A percentile compares a stretch with the other conserved stretches of the same genome.
Evolutionary conservation across 148 eudicot genomes (phyloP).

Genomic region (Suaeda aralocaspica): DNA sequence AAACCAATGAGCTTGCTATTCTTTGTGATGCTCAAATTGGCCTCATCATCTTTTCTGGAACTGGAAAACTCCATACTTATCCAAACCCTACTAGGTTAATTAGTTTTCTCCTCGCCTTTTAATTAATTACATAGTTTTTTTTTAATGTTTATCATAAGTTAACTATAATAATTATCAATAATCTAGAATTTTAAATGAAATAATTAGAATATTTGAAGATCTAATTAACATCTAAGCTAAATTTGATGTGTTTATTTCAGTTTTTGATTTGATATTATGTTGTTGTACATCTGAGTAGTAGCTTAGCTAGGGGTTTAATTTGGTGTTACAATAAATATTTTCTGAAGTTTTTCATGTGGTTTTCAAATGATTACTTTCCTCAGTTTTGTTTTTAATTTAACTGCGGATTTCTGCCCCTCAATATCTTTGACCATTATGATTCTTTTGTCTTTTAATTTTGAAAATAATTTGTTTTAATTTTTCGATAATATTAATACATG

Average conservation of each 20-base stretch:
- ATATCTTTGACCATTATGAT: conserved; percentile 23
- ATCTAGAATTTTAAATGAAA: no score
- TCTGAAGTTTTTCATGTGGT: conserved; percentile 27
- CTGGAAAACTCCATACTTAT: conserved; percentile 64
- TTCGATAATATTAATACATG: not conserved
- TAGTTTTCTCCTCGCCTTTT: not conserved
- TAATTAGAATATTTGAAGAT: no score
- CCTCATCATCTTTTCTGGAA: conserved; percentile 72
- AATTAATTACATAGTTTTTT: not conserved
- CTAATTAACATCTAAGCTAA: no score
- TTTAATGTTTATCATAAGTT: not conserved
- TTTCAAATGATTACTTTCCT: conserved; percentile 24
- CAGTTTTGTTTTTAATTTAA: conserved; percentile 13
- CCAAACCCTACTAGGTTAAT: conserved; percentile 40
- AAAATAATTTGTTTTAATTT: not conserved
- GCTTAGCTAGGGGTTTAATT: conserved; percentile 17
- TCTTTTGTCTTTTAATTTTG: not conserved
- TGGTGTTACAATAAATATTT: not conserved
- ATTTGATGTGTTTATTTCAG: not conserved
- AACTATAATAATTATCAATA: not conserved
- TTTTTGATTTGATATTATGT: conserved; percentile 15
- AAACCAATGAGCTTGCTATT: conserved; percentile 68
- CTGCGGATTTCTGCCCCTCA: conserved; percentile 20
- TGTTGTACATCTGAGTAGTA: conserved; percentile 4
- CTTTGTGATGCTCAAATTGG: conserved; percentile 85